These are phyloP conservation scores for Flaveria sonorensis DNA, from an alignment of 129 eudicot species.

Conservation along the genomic window DNA sequence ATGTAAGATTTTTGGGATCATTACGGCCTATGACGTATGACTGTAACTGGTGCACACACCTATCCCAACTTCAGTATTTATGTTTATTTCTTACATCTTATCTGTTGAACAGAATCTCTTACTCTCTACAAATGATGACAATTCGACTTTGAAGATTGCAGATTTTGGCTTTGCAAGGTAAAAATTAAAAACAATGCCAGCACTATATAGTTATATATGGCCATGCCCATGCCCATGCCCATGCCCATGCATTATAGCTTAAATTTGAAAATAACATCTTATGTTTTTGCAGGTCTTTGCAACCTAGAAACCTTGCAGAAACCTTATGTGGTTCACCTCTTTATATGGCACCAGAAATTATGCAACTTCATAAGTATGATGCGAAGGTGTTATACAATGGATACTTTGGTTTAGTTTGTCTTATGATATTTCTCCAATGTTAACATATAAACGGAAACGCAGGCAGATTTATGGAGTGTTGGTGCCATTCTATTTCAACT, in stretches of 20 bases:
- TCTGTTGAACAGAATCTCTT: slow-evolving; percentile 73
- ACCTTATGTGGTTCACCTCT: slow-evolving; percentile 96
- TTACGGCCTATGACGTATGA: neutral
- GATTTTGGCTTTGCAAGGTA: slow-evolving; percentile 99
- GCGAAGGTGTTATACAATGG: slow-evolving; percentile 68
- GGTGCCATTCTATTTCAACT: slow-evolving; percentile 94
- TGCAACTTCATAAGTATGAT: slow-evolving; percentile 94
- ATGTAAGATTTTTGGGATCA: neutral
- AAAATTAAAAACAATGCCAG: neutral
- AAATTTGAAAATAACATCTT: slow-evolving; percentile 4
- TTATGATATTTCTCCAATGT: neutral
- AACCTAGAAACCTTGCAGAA: slow-evolving; percentile 91
- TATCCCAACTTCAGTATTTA: slow-evolving; percentile 12
- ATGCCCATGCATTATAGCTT: slow-evolving; percentile 2
- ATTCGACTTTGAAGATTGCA: slow-evolving; percentile 82
- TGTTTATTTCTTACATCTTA: slow-evolving; percentile 27
- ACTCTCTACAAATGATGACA: slow-evolving; percentile 73
- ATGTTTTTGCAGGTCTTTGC: slow-evolving; percentile 67
- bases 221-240: slow-evolving; percentile 6
- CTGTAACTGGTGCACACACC: neutral
- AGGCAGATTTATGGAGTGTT: slow-evolving; percentile 99
- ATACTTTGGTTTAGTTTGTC: slow-evolving; percentile 3
- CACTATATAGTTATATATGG: neutral
- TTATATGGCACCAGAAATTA: slow-evolving; percentile 90
- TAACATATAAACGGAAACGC: slow-evolving; percentile 48